These are phyloP conservation scores for Penicillium psychrosexuale DNA, from an alignment of 2,329 filamentous ascomycete genomes.

Conservation along the genomic window DNA sequence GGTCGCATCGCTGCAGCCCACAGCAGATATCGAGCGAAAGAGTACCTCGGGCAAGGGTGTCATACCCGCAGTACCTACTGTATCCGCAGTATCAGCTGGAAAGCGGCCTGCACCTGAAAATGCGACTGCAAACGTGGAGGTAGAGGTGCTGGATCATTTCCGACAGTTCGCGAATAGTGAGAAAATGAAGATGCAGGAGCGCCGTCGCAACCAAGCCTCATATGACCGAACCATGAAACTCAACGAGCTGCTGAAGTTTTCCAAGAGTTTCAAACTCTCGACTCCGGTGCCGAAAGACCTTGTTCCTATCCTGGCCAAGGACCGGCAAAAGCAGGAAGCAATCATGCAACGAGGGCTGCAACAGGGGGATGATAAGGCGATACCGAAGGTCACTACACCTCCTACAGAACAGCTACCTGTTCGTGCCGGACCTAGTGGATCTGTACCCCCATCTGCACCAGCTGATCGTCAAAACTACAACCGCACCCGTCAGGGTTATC, in stretches of 20 bases:
- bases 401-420: constrained; percentile 53
- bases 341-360: constrained; percentile 85
- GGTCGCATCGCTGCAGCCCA: constrained; percentile 21
- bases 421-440: constrained; percentile 44
- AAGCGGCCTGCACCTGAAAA: constrained; percentile 47
- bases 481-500: constrained; percentile 47
- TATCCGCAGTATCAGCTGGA: constrained; percentile 44
- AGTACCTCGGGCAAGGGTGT: constrained; percentile 20
- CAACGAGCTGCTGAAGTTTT: constrained; percentile 93
- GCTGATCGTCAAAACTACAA: constrained; percentile 49
- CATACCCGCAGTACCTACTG: constrained; percentile 28
- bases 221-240: constrained; percentile 88
- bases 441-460: constrained; percentile 35
- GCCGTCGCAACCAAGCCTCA: constrained; percentile 53
- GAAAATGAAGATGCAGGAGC: constrained; percentile 59
- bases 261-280: constrained; percentile 86
- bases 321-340: constrained; percentile 87
- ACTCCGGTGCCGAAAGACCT: constrained; percentile 89
- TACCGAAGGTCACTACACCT: constrained; percentile 44
- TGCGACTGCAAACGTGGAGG: constrained; percentile 59
- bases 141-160: constrained; percentile 61
- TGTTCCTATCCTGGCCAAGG: constrained; percentile 93
- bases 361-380: constrained; percentile 61
- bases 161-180: constrained; percentile 62
- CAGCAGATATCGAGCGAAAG: constrained; percentile 28